Base-by-base conservation (phyloP, 768 basidiomycete genomes). In the Rhodotorula paludigena region DNA sequence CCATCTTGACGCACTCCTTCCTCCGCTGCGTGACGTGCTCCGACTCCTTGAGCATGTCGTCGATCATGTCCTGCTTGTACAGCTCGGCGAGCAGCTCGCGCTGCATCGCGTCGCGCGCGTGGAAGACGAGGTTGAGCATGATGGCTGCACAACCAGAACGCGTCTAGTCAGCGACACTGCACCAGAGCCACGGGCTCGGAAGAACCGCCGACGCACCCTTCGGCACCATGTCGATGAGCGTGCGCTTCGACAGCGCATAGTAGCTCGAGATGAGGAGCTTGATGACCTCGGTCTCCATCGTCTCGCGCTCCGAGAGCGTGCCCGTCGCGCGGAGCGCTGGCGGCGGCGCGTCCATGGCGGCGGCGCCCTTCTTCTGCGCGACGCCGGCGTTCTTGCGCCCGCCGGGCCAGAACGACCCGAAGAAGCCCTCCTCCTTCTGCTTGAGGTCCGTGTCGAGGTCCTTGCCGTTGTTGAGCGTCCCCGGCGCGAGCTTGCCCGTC, bases 191-290 rank as follows among this genome's bases (percentile, higher is more conserved):
- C 41, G 41, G 41, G 41, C 41, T 11, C 41, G n/a, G n/a, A n/a
- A n/a, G n/a, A n/a, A n/a, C n/a, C n/a, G 20, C 1, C 28, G n/a
- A 52, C 71, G 38, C 39, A 68, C 71, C 72, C 79, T 99, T 99
- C 14, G 94, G 94, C 33, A 98, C 90, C 92, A 96, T 96, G 80
- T 98, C 94, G 75, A 98, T 98, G 89, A 98, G 92, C 80, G 97
- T 94, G 65, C 93, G 88, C 81, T 99, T 73, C 56, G 72, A 70
- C 21, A 73, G 64, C 14, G 64, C 64, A 60, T 66, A 70, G 60
- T 69, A 76, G 8, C 92, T 96, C 78, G 89, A 84, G 74, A 98
- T 98, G 76, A 99, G 86, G 54, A 97, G 84, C 80, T 99, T 99
- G 86, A 98, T 98, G 71, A 99, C 92, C 76, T 99, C 96, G 0